phyloP scores from a whole-genome alignment of 208 protist genomes.

The Leishmania amazonensis region DNA sequence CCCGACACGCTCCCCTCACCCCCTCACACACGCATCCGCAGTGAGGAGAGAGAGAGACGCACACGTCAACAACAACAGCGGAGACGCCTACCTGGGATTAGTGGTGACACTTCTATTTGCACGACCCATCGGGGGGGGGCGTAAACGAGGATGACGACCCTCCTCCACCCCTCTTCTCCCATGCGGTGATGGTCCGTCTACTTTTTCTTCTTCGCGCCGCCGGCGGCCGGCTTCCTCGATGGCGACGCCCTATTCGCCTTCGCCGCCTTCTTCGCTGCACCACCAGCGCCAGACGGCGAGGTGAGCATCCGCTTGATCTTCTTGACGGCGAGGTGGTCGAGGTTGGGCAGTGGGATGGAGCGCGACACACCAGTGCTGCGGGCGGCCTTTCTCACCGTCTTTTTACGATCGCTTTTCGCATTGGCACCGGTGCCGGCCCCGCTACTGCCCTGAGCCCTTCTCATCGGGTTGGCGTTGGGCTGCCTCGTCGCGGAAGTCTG shows the following conservation, averaged over 20 bases:
- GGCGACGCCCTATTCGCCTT: constrained; percentile 12
- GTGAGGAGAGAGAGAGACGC: background rate
- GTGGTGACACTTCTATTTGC: constrained; percentile 6
- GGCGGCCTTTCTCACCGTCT: background rate
- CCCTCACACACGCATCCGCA: background rate
- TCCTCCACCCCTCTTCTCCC: background rate
- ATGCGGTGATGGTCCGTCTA: background rate
- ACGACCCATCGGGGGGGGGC: background rate
- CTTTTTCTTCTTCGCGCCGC: background rate
- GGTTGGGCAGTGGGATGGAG: constrained; percentile 37
- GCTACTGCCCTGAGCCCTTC: background rate
- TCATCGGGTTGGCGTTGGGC: background rate
- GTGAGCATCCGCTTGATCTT: constrained; percentile 14
- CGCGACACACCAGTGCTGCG: constrained; percentile 9
- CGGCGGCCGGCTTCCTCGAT: background rate
- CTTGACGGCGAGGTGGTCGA: constrained; percentile 23
- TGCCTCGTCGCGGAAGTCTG: background rate
- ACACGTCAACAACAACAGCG: background rate
- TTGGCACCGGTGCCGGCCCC: background rate
- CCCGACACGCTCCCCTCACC: background rate
- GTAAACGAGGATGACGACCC: background rate
- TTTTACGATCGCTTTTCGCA: background rate
- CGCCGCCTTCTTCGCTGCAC: constrained; percentile 1
- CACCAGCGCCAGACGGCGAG: background rate
- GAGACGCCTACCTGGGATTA: background rate